Conservation (phyloP, 805 yeast genomes). For the Yarrowia sp. region DNA sequence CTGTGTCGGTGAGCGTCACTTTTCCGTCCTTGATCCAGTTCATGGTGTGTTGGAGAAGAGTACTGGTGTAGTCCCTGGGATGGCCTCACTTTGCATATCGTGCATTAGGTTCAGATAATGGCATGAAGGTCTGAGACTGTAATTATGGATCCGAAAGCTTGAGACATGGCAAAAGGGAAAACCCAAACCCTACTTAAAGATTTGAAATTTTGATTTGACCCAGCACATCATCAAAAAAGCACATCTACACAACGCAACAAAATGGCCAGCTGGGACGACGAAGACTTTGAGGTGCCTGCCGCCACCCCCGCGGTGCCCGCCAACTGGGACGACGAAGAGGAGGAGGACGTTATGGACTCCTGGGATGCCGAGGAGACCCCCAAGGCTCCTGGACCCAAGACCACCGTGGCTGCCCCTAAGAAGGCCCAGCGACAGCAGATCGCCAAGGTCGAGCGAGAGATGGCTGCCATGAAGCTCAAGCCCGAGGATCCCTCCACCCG, state of each 20-base stretch:
- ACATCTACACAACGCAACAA: not conserved
- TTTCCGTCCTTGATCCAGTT: conserved; percentile 15
- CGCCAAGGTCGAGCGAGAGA: conserved; percentile 41
- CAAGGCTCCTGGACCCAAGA: conserved; percentile 45
- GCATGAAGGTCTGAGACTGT: no score
- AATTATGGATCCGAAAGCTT: no score
- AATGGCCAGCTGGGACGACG: conserved; percentile 59
- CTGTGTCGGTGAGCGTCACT: not conserved
- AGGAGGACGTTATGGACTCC: conserved; percentile 77
- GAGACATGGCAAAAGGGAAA: not conserved
- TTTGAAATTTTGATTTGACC: conserved; percentile 9
- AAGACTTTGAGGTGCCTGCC: conserved; percentile 71
- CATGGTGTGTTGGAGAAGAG: not conserved
- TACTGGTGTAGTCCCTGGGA: no score
- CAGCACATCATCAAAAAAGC: not conserved
- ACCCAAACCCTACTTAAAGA: conserved; percentile 13
- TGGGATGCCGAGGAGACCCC: conserved; percentile 76
- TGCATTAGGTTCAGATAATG: not conserved
- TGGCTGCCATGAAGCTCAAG: conserved; percentile 44
- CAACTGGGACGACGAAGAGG: conserved; percentile 65
- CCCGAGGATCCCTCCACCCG: conserved; percentile 71
- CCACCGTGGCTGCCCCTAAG: conserved; percentile 44
- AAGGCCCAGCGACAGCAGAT: conserved; percentile 45
- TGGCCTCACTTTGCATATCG: not conserved
- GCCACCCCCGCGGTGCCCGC: conserved; percentile 78